Percentiles rank a stretch among this genome's conserved stretches.
Evolutionary conservation across 257 asterid species (phyloP).

Genomic region (Forsythia suspensa): DNA sequence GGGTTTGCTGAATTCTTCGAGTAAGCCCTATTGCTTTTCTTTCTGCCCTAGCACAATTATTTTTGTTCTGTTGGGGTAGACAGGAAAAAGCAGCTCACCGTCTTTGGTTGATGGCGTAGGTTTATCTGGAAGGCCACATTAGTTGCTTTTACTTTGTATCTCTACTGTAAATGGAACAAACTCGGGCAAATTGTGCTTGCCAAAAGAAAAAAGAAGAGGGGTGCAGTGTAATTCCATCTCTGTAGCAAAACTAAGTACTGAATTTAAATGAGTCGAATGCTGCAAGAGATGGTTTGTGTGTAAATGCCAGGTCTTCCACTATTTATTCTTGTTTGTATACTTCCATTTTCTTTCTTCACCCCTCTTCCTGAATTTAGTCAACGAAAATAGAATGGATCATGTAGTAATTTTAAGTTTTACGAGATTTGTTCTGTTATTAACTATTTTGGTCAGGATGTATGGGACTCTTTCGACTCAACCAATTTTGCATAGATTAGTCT

Average conservation of each 20-base stretch:
- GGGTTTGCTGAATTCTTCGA: neutral
- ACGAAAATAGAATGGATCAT: neutral
- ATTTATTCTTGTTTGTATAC: neutral
- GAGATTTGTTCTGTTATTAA: neutral
- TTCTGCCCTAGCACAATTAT: conserved; percentile 14
- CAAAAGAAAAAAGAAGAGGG: too few species aligned
- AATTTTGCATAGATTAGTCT: neutral
- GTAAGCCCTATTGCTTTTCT: neutral
- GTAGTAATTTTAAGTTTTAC: neutral
- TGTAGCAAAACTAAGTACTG: neutral
- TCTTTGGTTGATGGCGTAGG: neutral
- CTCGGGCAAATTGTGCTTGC: too few species aligned
- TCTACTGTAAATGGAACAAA: neutral
- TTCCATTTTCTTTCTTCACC: neutral
- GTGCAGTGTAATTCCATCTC: neutral
- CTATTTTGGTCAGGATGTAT: neutral
- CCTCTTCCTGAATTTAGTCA: neutral
- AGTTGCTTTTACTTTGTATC: neutral
- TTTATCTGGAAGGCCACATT: neutral
- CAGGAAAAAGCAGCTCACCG: neutral
- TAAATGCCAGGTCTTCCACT: neutral
- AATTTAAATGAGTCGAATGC: neutral
- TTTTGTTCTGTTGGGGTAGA: conserved; percentile 11
- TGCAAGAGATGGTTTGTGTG: neutral
- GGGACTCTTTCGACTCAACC: neutral